Evolutionary conservation across 768 basidiomycete species (phyloP), one percentile per base, ranked within the genome.

Genomic region (Mycena filopes): DNA sequence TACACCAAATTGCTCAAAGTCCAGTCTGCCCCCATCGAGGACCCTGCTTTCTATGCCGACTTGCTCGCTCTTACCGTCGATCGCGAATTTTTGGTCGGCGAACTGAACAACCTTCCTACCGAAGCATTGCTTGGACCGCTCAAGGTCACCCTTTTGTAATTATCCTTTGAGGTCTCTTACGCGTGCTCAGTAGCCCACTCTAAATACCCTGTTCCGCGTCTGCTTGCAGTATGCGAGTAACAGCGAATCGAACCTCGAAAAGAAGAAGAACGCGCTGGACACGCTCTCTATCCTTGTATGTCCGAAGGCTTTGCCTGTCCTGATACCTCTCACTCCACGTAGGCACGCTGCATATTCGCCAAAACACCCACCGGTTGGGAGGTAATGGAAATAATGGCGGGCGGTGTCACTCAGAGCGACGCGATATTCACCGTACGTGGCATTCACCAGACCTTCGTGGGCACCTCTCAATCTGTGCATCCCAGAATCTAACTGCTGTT

Each of bases 341-440:
- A 69, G 68, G 20, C 45, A 23, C 81, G 83, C 12, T 78, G 79
- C 56, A 72, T 89, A 20, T 77, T 91, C 55, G 78, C 78, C 40
- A 91, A 91, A 76, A 84, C 85, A 57, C 73, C 87, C 1, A 82
- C 86, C 4, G 90, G 91, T 31, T 91, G 87, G 88, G 90, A 92
- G 70, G 82, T 87, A 9, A 92, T 92, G 89, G 86, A 90, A 42
- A 73, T 89, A 25, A 82, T 91, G 46, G 88, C 88, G 2, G 87
- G 88, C 16, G 85, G 84, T 45, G 86, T 89, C 6, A 78, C 75
- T 13, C 78, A 84, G 55, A 89, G 88, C 55, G 90, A 91, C 71
- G 67, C 63, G 20, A 79, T 86, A 13, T 91, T 92, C 74, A 85
- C 82, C 77, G 89, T 81, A 45, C 25, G 71, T 67, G 28, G 42